Evolutionary conservation across 1,139 yeast genomes (phyloP).

Genomic region (Meyerozyma carpophila): DNA sequence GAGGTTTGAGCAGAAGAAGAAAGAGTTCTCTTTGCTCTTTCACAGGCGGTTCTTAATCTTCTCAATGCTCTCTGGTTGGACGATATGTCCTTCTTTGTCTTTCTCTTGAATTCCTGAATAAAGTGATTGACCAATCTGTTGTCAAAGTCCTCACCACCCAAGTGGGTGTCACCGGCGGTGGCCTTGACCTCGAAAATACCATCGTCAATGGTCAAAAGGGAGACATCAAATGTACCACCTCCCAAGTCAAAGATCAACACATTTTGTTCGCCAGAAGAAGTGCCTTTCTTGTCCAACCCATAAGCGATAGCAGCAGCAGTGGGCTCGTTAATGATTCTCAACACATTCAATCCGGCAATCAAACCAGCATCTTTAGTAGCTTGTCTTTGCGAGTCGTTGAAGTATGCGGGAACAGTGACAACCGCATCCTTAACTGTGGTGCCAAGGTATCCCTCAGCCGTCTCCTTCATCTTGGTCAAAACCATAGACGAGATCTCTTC

Average conservation of each 20-base stretch:
- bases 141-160: constrained; percentile 56
- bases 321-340: constrained; percentile 47
- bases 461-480: constrained; percentile 39
- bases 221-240: constrained; percentile 50
- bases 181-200: constrained; percentile 21
- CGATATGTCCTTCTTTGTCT: constrained; percentile 71
- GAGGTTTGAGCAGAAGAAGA: constrained; percentile 85
- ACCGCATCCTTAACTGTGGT: constrained; percentile 41
- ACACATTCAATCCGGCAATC: constrained; percentile 45
- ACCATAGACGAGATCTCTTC: constrained; percentile 21
- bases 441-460: constrained; percentile 43
- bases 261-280: constrained; percentile 13
- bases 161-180: constrained; percentile 23
- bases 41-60: constrained; percentile 88
- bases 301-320: constrained; percentile 49
- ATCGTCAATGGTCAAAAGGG: constrained; percentile 17
- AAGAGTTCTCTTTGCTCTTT: constrained; percentile 87
- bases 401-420: constrained; percentile 47
- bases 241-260: constrained; percentile 46
- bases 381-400: constrained; percentile 47
- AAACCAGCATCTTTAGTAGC: constrained; percentile 49
- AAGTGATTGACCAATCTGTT: constrained; percentile 75
- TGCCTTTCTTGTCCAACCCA: constrained; percentile 37
- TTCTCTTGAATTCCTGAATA: constrained; percentile 80
- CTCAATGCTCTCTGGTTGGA: constrained; percentile 78